Evolutionary conservation across 106 monocot species (phyloP), one percentile per base, ranked within the genome.

Genomic region (Ottelia alismoides): DNA sequence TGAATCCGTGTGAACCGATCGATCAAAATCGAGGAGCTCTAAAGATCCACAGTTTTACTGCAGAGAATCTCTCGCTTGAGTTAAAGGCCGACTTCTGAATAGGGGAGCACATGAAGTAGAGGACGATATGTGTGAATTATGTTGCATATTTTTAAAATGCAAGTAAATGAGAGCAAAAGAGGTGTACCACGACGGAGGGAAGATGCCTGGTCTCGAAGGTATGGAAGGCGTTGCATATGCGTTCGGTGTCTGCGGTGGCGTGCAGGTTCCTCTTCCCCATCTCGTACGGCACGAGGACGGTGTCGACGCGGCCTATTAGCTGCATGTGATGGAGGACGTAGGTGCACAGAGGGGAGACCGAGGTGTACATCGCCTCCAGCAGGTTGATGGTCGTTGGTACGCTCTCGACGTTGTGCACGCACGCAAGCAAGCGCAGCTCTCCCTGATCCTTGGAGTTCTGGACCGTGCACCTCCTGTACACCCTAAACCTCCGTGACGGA

Each of bases 201-300:
- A n/a, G n/a, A n/a, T n/a, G n/a, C n/a, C n/a, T n/a, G n/a, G n/a
- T n/a, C 26, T 51, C 50, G 11, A 58, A 51, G 25, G 21, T 11
- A 1, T 6, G 19, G 32, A 67, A 50, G 30, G 67, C 67, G 14
- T 57, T 58, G 28, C 57, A 20, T 12, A 67, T 43, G 57, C 19
- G 49, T 11, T 67, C 66, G 5, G 56, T 24, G n/a, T 40, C 1
- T 2, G 65, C 11, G 25, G 31, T 16, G 44, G 32, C 2, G 27
- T 51, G 2, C 21, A 21, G 6, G 17, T 14, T 12, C 9, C 30
- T 17, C 7, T 45, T 44, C 27, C 6, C 20, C 32, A 2, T 46
- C 26, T 26, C 14, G 57, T 67, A 67, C 2, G 67, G 58, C 11
- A 4, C 2, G 25, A 67, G 67, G 1, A 49, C 50, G 21, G 67